Evolutionary conservation across 1,139 yeast genomes (phyloP), one percentile per base, ranked within the genome.

Genomic region (Keqinozyma sinolaborantium): DNA sequence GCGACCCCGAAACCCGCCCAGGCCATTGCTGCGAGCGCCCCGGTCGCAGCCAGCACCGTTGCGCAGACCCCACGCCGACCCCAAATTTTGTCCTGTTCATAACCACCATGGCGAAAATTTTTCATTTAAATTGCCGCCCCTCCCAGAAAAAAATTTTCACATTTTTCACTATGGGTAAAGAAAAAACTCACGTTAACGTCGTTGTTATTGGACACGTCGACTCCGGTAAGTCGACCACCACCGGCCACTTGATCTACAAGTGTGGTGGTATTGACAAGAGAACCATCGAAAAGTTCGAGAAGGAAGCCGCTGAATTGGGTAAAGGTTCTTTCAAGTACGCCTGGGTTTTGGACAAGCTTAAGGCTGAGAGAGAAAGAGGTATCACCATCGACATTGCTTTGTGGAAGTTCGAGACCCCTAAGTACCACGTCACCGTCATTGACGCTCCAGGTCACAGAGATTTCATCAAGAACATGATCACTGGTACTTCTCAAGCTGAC

Each of bases 151-250:
- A 18, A 18, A 18, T 18, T 18, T 18, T 18, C 21, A 18, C 21
- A 18, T 10, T 18, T 18, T 7, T 18, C 10, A 18, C 21, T 18
- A 58, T 58, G 90, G 92, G 95, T 80, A 86, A 86, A 74, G 95
- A 83, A 66, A 88, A 87, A 84, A 65, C 79, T 74, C 97, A 90
- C 86, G 84, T 90, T 75, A 90, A 90, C 95, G 92, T 90, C 76
- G 97, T 90, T 73, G 97, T 90, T 70, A 90, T 90, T 72, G 97
- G 97, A 74, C 97, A 88, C 94, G 96, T 87, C 95, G 96, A 87
- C 77, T 87, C 96, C 57, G 95, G 95, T 47, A 44, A 45, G 37
- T 53, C 56, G 78, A 87, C 87, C 77, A 87, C 95, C 53, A 87
- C 96, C 67, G 97, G 96, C 74, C 96, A 88, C 83, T 85, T 90